phyloP scores from a whole-genome alignment of 495 filamentous ascomycete genomes.

The Penicillium cataractarum region DNA sequence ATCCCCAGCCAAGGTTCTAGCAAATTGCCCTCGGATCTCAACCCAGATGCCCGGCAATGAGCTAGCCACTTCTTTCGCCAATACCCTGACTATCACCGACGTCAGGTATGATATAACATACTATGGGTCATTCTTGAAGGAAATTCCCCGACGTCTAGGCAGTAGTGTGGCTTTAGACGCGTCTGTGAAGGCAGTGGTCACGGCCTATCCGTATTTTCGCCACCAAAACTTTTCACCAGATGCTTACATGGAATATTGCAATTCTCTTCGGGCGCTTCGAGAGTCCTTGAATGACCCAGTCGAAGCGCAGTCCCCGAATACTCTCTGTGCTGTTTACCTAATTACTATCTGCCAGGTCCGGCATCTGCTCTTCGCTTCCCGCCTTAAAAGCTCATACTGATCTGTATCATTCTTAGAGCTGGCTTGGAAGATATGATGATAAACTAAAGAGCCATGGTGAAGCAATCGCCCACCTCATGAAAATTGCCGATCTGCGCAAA shows the following conservation, averaged over 20 bases:
- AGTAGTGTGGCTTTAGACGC: constrained; percentile 41
- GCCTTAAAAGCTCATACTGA: background rate
- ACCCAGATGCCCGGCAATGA: constrained; percentile 21
- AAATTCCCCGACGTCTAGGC: constrained; percentile 40
- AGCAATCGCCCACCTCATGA: constrained; percentile 38
- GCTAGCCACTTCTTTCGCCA: constrained; percentile 27
- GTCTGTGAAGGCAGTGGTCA: constrained; percentile 33
- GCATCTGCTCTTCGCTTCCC: background rate
- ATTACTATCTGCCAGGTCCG: constrained; percentile 47
- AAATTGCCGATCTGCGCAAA: constrained; percentile 24
- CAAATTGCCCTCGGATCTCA: constrained; percentile 1
- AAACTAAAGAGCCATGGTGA: constrained; percentile 32
- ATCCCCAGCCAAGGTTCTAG: background rate
- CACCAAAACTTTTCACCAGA: constrained; percentile 19
- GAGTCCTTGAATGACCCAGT: constrained; percentile 35
- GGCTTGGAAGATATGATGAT: constrained; percentile 28
- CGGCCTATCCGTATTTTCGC: constrained; percentile 30
- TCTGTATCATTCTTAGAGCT: constrained; percentile 21
- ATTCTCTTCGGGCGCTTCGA: constrained; percentile 35
- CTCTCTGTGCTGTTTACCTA: constrained; percentile 46
- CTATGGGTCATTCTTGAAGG: constrained; percentile 39
- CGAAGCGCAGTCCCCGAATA: constrained; percentile 37
- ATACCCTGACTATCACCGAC: constrained; percentile 33
- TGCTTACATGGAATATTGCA: constrained; percentile 31
- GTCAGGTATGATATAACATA: constrained; percentile 38